Evolutionary conservation across 2,329 filamentous ascomycete genomes (phyloP).

Genomic region (Diaporthe batatas): DNA sequence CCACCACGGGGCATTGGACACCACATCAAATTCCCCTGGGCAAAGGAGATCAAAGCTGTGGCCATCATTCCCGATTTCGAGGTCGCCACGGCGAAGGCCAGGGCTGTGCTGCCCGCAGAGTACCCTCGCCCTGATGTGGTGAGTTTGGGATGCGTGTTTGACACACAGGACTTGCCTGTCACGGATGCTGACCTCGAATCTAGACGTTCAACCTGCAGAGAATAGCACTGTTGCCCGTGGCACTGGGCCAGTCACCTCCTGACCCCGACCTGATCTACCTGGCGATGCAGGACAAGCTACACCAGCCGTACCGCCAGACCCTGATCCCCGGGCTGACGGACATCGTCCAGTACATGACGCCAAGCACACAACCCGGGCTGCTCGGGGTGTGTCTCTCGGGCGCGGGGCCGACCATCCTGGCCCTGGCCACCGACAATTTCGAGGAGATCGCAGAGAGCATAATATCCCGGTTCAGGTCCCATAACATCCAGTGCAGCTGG

Average conservation of each 20-base stretch:
- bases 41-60: conserved; percentile 94
- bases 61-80: conserved; percentile 97
- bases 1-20: conserved; percentile 95
- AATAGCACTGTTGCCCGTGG: conserved; percentile 90
- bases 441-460: conserved; percentile 86
- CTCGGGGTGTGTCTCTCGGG: conserved; percentile 95
- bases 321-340: conserved; percentile 93
- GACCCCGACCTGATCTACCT: conserved; percentile 95
- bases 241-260: conserved; percentile 89
- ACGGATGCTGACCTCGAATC: conserved; percentile 18
- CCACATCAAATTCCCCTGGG: conserved; percentile 96
- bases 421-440: conserved; percentile 91
- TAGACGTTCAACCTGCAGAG: conserved; percentile 93
- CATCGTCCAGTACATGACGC: conserved; percentile 92
- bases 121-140: conserved; percentile 89
- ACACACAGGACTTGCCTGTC: conserved; percentile 20
- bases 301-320: conserved; percentile 93
- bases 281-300: conserved; percentile 98
- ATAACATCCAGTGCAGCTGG: conserved; percentile 86
- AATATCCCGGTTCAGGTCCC: conserved; percentile 77
- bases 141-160: conserved; percentile 49
- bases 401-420: conserved; percentile 94
- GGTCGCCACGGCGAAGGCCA: conserved; percentile 92
- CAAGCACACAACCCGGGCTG: conserved; percentile 86
- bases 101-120: conserved; percentile 83